Base-by-base conservation (phyloP, 2,329 filamentous ascomycete genomes). In the Dactylellina parvicollis region DNA sequence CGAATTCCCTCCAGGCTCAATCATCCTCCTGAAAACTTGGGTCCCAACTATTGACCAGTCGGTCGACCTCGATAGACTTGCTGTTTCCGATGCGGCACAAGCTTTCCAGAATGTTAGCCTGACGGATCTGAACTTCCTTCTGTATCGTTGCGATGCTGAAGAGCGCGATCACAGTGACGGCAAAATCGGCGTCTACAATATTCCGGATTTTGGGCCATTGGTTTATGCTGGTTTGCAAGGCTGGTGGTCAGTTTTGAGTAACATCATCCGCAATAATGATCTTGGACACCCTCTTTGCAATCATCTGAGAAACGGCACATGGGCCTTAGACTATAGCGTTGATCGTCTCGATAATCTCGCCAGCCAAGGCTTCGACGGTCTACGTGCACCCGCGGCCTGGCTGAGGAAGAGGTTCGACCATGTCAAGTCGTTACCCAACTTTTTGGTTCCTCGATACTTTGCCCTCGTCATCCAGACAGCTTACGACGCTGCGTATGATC, bases 191-290 rank as follows among this genome's bases (percentile, higher is more conserved):
- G 89, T 89, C 7, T 99, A 98, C 81, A 86, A 89, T 57, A 90
- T 99, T 75, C 95, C 95, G 1, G 89, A 89, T 0, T 84, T 92
- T 79, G 94, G 93, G 1, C 88, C 90, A 70, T 85, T 97, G 42
- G 91, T 97, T 1, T 99, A 98, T 80, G 94, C 94, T 72, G 95
- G 95, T 73, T 85, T 99, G n/a, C 95, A 99, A 80, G 96, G 96
- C 36, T 99, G 95, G 94, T 96, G 94, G 92, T 97, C 92, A 79
- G 84, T 96, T 0, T 83, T 99, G 42, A 89, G 92, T 77, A 85
- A 90, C 66, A 90, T 99, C 74, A 91, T 98, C 77, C 86, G 85
- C 55, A 88, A 95, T 75, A 99, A 99, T 80, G 88, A 98, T 79
- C 86, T 99, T 7, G 95, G 91, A 0, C 95, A 99, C 79, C 91